Percentiles rank a stretch among this genome's conserved stretches.
These are phyloP conservation scores for Flaveria sonorensis DNA, from an alignment of 129 eudicot species.

Conservation along the genomic window DNA sequence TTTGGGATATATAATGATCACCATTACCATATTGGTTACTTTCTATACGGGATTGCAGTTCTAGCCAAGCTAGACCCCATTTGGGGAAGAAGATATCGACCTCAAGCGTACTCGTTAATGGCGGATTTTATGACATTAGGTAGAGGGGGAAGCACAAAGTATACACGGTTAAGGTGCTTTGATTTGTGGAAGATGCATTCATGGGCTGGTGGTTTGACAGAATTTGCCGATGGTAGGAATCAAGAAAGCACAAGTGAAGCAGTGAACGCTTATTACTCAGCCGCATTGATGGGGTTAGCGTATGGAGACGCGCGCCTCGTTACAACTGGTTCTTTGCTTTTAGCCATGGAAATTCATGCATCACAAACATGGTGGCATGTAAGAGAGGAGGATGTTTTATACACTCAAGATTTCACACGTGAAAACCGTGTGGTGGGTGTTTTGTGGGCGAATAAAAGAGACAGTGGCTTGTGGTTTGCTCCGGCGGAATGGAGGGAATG, in stretches of 20 bases:
- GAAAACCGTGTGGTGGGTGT: constrained; percentile 81
- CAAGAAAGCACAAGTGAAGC: constrained; percentile 97
- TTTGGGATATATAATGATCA: constrained; percentile 87
- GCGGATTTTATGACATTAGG: constrained; percentile 84
- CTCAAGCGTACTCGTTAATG: constrained; percentile 84
- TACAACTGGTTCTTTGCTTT: constrained; percentile 56
- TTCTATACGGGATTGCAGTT: constrained; percentile 78
- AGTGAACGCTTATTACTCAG: constrained; percentile 81
- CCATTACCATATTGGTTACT: constrained; percentile 87
- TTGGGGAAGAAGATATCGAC: constrained; percentile 81
- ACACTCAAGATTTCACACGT: constrained; percentile 52
- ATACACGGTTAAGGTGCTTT: constrained; percentile 75
- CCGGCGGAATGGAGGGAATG: constrained; percentile 78
- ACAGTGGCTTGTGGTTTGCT: constrained; percentile 93
- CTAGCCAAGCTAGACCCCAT: constrained; percentile 69
- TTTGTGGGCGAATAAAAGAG: constrained; percentile 82
- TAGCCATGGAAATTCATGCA: constrained; percentile 75
- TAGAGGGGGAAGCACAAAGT: constrained; percentile 43
- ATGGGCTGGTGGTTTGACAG: constrained; percentile 91
- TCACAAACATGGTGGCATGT: constrained; percentile 93
- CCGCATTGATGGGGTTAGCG: constrained; percentile 88
- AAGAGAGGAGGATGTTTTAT: constrained; percentile 46
- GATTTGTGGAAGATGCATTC: constrained; percentile 91
- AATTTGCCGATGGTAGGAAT: constrained; percentile 82
- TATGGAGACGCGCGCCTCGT: constrained; percentile 83